Evolutionary conservation across 192 early-diverging fungal genomes (phyloP), one percentile per base, ranked within the genome.

Genomic region (Jimgerdemannia lactiflua): DNA sequence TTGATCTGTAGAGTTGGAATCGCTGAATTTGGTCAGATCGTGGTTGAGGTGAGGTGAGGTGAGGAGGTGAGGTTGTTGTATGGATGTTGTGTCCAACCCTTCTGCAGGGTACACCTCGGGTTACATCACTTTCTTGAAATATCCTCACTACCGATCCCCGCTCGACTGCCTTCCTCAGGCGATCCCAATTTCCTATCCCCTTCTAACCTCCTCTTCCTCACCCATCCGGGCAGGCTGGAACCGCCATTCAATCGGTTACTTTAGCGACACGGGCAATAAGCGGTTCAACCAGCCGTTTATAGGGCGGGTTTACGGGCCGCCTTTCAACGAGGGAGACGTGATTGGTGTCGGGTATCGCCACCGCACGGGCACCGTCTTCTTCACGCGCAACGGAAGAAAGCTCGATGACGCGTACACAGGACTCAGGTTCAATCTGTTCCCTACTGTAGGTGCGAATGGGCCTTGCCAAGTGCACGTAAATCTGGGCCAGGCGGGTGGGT

Each of bases 261-360:
- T 83, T 69, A 80, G 76, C 39, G 64, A 80, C 67, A 82, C 78
- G 41, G 85, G 85, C 4, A 65, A 70, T 39, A 80, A 85, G 68
- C 76, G 75, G 54, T 75, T 83, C 65, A 88, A 85, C 74, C 73
- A 78, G 0, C 78, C 78, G 4, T 77, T 77, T 29, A 64, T 70
- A 3, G 75, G 79, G 1, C 79, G 73, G 18, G 64, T 71, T 11
- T 88, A 83, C 75, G 80, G 78, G 39, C 39, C 72, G 39, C 67
- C 70, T 3, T 86, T 74, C 42, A 78, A 79, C 42, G 77, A 82
- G 70, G 85, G 85, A 3, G 87, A 88, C 72, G 79, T 85, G 2
- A 83, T 88, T 67, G 87, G 87, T 4, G 82, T 84, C 29, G 87
- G 87, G 3, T 88, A 86, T 75, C 79, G 83, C 67, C 83, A 82